Conservation (phyloP, 192 early-diverging fungal species). For the Chytriomyces confervae region DNA sequence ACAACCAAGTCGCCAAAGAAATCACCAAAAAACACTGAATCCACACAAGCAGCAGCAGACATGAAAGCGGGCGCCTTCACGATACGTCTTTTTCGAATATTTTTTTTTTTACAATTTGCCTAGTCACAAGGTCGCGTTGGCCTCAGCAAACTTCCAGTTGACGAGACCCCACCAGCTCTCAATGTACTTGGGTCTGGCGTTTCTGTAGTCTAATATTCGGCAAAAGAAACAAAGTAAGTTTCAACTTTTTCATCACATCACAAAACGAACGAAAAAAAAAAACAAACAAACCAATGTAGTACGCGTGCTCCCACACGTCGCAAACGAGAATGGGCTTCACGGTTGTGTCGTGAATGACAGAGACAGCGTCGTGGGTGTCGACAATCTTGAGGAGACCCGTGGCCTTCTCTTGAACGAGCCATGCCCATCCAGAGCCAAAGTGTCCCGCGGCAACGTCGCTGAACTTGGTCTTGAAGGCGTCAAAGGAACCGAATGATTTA, state of each 20-base stretch:
- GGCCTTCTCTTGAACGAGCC: constrained; percentile 47
- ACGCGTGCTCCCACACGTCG: constrained; percentile 54
- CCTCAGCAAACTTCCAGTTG: constrained; percentile 82
- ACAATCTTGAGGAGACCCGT: constrained; percentile 46
- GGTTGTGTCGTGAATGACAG: constrained; percentile 37
- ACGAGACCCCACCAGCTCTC: constrained; percentile 94
- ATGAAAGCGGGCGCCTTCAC: no score
- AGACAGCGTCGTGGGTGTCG: constrained; percentile 48
- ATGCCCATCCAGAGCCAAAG: constrained; percentile 55
- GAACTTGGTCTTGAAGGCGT: constrained; percentile 51
- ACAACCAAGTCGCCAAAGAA: no score
- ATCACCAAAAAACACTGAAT: no score
- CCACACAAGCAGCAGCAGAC: no score
- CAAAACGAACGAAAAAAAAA: neutral
- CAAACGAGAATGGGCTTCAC: constrained; percentile 46
- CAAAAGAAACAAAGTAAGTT: no score
- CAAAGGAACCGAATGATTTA: constrained; percentile 46
- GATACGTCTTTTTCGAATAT: no score
- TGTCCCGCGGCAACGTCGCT: constrained; percentile 44
- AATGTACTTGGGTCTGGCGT: constrained; percentile 95
- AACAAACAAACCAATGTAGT: constrained; percentile 43
- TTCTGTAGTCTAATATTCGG: constrained; percentile 76
- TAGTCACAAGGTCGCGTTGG: neutral
- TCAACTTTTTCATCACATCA: no score
- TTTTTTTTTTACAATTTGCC: no score